Percentiles rank a stretch among this genome's conserved stretches.
Evolutionary conservation across 1,139 yeast genomes (phyloP).

Genomic region (Neolecta irregularis): DNA sequence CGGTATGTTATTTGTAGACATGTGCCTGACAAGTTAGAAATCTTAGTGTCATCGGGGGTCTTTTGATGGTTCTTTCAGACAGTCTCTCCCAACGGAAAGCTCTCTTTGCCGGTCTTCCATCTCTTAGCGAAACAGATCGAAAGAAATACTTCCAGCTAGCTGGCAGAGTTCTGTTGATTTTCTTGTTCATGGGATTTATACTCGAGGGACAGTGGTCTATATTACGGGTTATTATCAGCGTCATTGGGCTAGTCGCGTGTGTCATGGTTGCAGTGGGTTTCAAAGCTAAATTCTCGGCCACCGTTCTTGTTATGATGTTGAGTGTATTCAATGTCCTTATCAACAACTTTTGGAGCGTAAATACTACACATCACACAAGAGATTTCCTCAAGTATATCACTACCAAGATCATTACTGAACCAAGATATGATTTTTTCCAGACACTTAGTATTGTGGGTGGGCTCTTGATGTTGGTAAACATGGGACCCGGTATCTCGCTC

Average conservation of each 20-base stretch:
- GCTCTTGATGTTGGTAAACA: slow-evolving; percentile 70
- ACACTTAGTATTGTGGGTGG: slow-evolving; percentile 93
- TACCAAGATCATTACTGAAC: not conserved
- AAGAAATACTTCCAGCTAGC: slow-evolving; percentile 76
- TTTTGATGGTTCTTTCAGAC: slow-evolving; percentile 76
- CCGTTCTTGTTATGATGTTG: slow-evolving; percentile 56
- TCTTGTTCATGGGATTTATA: slow-evolving; percentile 75
- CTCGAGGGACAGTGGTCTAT: slow-evolving; percentile 63
- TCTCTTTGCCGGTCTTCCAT: slow-evolving; percentile 81
- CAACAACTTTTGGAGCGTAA: slow-evolving; percentile 71
- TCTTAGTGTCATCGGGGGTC: slow-evolving; percentile 83
- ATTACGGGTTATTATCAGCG: slow-evolving; percentile 46
- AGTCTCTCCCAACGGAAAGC: slow-evolving; percentile 40
- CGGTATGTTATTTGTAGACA: slow-evolving; percentile 8
- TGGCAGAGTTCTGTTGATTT: slow-evolving; percentile 74
- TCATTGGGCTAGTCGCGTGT: slow-evolving; percentile 59
- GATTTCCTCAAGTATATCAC: slow-evolving; percentile 77
- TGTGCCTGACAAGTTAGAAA: slow-evolving; percentile 34
- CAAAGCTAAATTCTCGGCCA: slow-evolving; percentile 84
- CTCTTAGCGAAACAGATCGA: slow-evolving; percentile 57
- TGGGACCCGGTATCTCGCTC: too few relatives aligned
- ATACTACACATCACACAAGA: slow-evolving; percentile 54
- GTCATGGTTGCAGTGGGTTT: slow-evolving; percentile 78
- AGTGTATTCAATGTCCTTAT: slow-evolving; percentile 61
- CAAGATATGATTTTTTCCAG: slow-evolving; percentile 50